These are phyloP conservation scores for Vitellaria paradoxa DNA, from an alignment of 179 eudicot genomes.

Conservation along the genomic window DNA sequence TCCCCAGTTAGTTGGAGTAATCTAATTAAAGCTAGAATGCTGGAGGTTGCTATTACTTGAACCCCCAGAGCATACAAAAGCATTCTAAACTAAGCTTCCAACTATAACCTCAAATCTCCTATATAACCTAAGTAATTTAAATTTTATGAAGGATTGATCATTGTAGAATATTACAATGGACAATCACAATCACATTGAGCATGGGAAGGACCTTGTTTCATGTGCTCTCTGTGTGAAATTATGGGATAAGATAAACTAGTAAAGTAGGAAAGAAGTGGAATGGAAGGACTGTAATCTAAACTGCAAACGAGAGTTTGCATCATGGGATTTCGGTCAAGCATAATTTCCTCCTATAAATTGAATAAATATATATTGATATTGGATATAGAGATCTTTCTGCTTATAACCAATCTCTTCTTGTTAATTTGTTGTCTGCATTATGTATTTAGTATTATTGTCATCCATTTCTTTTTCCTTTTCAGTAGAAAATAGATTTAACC, in stretches of 20 bases:
- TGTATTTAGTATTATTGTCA: not conserved
- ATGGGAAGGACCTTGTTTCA: not conserved
- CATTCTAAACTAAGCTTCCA: not conserved
- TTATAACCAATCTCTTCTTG: not conserved
- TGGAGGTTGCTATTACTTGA: too few species aligned
- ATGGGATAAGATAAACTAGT: slow-evolving; percentile 2
- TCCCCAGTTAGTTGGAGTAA: too few species aligned
- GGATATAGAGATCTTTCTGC: slow-evolving; percentile 1
- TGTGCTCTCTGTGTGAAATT: not conserved
- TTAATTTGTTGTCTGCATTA: not conserved
- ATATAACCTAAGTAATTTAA: not conserved
- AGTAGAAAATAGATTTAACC: not conserved
- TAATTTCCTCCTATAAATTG: not conserved
- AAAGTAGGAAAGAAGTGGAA: not conserved
- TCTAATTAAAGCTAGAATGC: too few species aligned
- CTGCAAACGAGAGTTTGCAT: not conserved
- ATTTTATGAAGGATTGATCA: not conserved
- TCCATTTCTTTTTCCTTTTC: not conserved
- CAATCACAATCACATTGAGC: not conserved
- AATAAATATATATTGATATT: not conserved
- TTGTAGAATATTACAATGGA: not conserved
- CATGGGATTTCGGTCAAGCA: not conserved
- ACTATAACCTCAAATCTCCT: not conserved
- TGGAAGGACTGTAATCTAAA: not conserved
- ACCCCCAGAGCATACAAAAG: not conserved